Conservation (phyloP, 495 filamentous ascomycete species). For the Parathielavia appendiculata region DNA sequence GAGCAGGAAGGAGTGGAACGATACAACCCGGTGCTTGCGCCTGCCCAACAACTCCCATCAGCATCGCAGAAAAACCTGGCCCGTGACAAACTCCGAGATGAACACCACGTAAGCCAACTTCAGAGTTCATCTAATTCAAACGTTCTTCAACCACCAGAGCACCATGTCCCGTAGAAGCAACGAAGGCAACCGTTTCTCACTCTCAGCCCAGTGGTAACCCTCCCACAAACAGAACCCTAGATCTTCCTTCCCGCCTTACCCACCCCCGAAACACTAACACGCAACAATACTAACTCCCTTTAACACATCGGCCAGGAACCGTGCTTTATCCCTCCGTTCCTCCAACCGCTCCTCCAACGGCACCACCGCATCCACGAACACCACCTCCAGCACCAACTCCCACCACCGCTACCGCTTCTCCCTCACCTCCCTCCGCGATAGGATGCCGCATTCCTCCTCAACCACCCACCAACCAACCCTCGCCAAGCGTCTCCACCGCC, state of each 20-base stretch:
- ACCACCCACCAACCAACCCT: slow-evolving; percentile 78
- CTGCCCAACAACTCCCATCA: not conserved
- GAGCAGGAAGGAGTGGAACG: not conserved
- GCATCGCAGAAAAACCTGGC: too few species aligned
- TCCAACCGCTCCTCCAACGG: slow-evolving; percentile 22
- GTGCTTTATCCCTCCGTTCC: slow-evolving; percentile 46
- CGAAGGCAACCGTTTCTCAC: slow-evolving; percentile 23
- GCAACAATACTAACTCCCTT: slow-evolving; percentile 1
- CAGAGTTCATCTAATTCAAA: not conserved
- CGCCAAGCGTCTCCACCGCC: slow-evolving; percentile 73
- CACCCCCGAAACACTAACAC: too few species aligned
- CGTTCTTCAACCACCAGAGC: slow-evolving; percentile 3
- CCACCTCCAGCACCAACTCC: slow-evolving; percentile 40
- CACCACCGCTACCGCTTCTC: slow-evolving; percentile 29
- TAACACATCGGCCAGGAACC: slow-evolving; percentile 44
- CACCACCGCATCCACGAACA: slow-evolving; percentile 22
- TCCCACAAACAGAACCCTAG: not conserved
- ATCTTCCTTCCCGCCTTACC: too few species aligned
- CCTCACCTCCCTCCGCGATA: slow-evolving; percentile 39
- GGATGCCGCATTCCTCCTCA: slow-evolving; percentile 63
- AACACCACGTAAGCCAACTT: slow-evolving; percentile 16
- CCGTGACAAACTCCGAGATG: not conserved
- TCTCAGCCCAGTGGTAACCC: slow-evolving; percentile 24
- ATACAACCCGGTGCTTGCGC: not conserved
- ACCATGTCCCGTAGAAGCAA: slow-evolving; percentile 29